These are phyloP conservation scores for Monosporascus sp. DNA, from an alignment of 2,329 filamentous ascomycete genomes.

Conservation along the genomic window DNA sequence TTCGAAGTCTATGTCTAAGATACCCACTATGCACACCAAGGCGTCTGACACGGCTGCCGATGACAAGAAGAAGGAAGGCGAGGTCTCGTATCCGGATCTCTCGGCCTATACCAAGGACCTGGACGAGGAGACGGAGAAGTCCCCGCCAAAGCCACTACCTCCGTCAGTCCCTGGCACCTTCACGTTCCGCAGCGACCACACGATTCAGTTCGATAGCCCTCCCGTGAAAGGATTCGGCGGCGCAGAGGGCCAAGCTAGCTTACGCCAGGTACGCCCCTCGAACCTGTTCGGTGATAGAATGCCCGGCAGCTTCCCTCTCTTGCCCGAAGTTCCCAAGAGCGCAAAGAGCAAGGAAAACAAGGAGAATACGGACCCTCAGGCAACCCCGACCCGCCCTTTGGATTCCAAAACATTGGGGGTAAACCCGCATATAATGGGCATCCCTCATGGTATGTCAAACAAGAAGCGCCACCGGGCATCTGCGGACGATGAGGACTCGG, in stretches of 20 bases:
- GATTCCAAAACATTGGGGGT: background rate
- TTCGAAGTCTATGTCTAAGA: slow-evolving; percentile 31
- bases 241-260: slow-evolving; percentile 52
- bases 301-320: slow-evolving; percentile 50
- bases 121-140: slow-evolving; percentile 20
- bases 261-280: slow-evolving; percentile 55
- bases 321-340: slow-evolving; percentile 17
- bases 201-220: slow-evolving; percentile 49
- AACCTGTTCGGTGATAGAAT: slow-evolving; percentile 38
- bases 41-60: slow-evolving; percentile 25
- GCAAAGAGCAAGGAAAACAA: slow-evolving; percentile 52
- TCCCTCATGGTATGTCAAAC: slow-evolving; percentile 58
- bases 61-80: slow-evolving; percentile 22
- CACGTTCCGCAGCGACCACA: slow-evolving; percentile 61
- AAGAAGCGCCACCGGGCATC: slow-evolving; percentile 60
- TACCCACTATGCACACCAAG: slow-evolving; percentile 29
- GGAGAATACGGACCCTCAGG: slow-evolving; percentile 27
- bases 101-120: slow-evolving; percentile 30
- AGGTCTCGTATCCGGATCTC: slow-evolving; percentile 49
- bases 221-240: slow-evolving; percentile 50
- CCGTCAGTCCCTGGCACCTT: slow-evolving; percentile 51
- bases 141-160: slow-evolving; percentile 14
- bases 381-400: background rate
- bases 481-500: slow-evolving; percentile 44
- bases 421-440: slow-evolving; percentile 26